phyloP scores from a whole-genome alignment of 257 asterid species.

The Rauvolfia tetraphylla region DNA sequence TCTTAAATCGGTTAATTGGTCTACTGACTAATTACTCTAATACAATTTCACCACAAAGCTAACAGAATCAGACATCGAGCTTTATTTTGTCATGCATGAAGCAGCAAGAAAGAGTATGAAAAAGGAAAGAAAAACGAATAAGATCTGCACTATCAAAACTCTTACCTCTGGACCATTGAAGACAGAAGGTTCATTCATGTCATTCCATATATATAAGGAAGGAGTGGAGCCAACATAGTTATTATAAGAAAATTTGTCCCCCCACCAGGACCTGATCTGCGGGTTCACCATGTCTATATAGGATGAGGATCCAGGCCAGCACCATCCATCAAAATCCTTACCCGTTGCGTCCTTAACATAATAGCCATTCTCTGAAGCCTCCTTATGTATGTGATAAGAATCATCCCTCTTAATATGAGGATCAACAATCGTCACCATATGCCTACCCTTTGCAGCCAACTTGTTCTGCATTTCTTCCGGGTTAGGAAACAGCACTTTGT shows the following conservation, averaged over 20 bases:
- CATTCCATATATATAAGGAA: slow-evolving; percentile 87
- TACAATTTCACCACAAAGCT: neutral
- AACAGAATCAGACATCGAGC: neutral
- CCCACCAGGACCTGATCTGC: slow-evolving; percentile 97
- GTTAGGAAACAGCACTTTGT: slow-evolving; percentile 71
- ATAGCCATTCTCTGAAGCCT: slow-evolving; percentile 78
- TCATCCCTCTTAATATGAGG: slow-evolving; percentile 98
- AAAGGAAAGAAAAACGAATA: neutral
- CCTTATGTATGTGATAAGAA: slow-evolving; percentile 74
- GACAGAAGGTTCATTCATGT: slow-evolving; percentile 99
- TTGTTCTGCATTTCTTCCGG: slow-evolving; percentile 94
- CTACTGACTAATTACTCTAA: neutral
- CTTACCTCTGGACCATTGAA: slow-evolving; percentile 98
- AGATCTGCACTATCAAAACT: slow-evolving; percentile 1
- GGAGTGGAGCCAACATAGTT: slow-evolving; percentile 85
- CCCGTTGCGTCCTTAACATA: slow-evolving; percentile 85
- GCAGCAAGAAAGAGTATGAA: neutral
- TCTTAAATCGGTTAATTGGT: neutral
- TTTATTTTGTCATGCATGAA: too few relatives aligned
- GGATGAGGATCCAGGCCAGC: slow-evolving; percentile 99
- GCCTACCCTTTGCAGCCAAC: slow-evolving; percentile 92
- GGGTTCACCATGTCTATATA: slow-evolving; percentile 84
- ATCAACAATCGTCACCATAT: slow-evolving; percentile 94
- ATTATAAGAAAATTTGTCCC: slow-evolving; percentile 60
- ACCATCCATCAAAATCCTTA: slow-evolving; percentile 97